These are phyloP conservation scores for Maudiozyma serrabonitensis DNA, from an alignment of 805 yeast species.

Conservation along the genomic window DNA sequence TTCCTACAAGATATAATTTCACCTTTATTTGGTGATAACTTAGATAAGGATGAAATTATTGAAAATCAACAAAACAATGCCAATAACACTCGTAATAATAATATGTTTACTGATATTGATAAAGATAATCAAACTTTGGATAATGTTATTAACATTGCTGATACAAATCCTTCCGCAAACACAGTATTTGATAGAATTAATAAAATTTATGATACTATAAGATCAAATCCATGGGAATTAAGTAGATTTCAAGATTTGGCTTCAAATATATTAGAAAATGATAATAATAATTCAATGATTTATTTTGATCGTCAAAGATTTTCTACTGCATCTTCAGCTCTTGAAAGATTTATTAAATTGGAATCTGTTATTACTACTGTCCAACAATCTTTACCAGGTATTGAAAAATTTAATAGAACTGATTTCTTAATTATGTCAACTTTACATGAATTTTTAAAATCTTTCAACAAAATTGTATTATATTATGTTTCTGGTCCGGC, in stretches of 20 bases:
- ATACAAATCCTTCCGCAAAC: slow-evolving; percentile 1
- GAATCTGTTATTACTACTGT: slow-evolving; percentile 4
- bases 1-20: slow-evolving; percentile 3
- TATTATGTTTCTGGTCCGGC: slow-evolving; percentile 7
- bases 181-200: slow-evolving; percentile 12
- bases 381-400: slow-evolving; percentile 1
- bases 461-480: slow-evolving; percentile 8
- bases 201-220: slow-evolving; percentile 7
- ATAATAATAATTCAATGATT: background rate
- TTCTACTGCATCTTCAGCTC: slow-evolving; percentile 10
- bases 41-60: no score
- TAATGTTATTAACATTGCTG: slow-evolving; percentile 5
- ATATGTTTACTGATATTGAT: background rate
- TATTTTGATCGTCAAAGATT: slow-evolving; percentile 7
- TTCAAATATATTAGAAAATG: background rate
- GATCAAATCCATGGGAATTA: slow-evolving; percentile 11
- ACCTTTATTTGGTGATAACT: slow-evolving; percentile 3
- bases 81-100: background rate
- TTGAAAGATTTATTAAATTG: slow-evolving; percentile 5
- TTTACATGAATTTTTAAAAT: slow-evolving; percentile 3
- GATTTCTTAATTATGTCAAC: slow-evolving; percentile 6
- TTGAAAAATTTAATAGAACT: slow-evolving; percentile 3
- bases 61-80: background rate
- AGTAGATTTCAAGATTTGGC: slow-evolving; percentile 9
- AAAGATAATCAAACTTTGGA: slow-evolving; percentile 4